Percentiles rank a stretch among this genome's conserved stretches.
Evolutionary conservation across 2,329 filamentous ascomycete species (phyloP).

Genomic region (Mariannaea elegans): DNA sequence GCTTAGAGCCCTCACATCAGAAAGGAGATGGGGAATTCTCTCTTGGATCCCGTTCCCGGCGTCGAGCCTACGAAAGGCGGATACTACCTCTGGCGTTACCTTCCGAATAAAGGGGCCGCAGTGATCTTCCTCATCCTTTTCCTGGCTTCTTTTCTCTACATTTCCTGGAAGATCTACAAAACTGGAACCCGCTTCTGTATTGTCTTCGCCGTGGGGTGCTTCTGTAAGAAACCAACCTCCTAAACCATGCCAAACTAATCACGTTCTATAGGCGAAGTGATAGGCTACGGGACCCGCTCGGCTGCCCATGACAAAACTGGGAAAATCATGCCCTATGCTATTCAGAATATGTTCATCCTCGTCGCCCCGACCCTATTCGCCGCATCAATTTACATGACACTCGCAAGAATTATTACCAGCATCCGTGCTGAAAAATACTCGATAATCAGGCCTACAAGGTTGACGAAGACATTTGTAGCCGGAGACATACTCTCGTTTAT

Average conservation of each 20-base stretch:
- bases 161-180: not conserved
- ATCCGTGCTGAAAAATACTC: constrained; percentile 47
- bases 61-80: no score
- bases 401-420: constrained; percentile 54
- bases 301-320: not conserved
- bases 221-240: not conserved
- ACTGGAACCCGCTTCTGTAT: not conserved
- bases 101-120: not conserved
- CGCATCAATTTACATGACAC: constrained; percentile 61
- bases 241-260: not conserved
- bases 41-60: no score
- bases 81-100: constrained; percentile 7
- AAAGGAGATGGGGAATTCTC: no score
- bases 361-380: constrained; percentile 58
- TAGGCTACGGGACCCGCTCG: not conserved
- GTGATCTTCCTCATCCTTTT: not conserved
- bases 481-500: constrained; percentile 63
- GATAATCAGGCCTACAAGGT: constrained; percentile 47
- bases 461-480: constrained; percentile 64
- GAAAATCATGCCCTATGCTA: constrained; percentile 8
- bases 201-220: not conserved
- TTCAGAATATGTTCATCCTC: constrained; percentile 55
- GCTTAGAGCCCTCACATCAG: no score
- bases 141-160: not conserved
- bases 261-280: not conserved